These are phyloP conservation scores for Nothopassalora personata DNA, from an alignment of 2,329 filamentous ascomycete species.

Conservation along the genomic window DNA sequence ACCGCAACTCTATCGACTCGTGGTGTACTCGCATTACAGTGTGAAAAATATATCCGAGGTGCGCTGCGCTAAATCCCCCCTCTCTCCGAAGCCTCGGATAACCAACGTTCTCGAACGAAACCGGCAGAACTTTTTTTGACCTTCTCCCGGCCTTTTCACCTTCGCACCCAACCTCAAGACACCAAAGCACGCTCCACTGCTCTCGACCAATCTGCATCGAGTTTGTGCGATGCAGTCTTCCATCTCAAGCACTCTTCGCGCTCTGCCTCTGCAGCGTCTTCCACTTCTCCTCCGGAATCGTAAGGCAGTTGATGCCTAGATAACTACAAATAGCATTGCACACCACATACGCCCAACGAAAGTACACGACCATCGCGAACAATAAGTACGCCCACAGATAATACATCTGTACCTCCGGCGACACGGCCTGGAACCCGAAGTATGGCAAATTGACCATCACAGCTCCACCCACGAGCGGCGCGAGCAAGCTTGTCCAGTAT, in stretches of 20 bases:
- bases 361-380: slow-evolving; percentile 81
- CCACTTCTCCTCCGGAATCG: slow-evolving; percentile 54
- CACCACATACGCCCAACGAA: slow-evolving; percentile 85
- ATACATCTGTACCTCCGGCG: slow-evolving; percentile 58
- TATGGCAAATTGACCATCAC: slow-evolving; percentile 75
- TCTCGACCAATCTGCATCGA: too few relatives aligned
- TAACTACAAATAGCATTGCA: slow-evolving; percentile 88
- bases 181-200: too few relatives aligned
- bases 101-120: too few relatives aligned
- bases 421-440: slow-evolving; percentile 64
- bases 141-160: too few relatives aligned
- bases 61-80: too few relatives aligned
- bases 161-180: too few relatives aligned
- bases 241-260: background rate
- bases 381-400: slow-evolving; percentile 82
- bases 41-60: too few relatives aligned
- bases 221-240: too few relatives aligned
- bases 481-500: slow-evolving; percentile 89
- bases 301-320: slow-evolving; percentile 89
- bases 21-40: too few relatives aligned
- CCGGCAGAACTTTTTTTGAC: too few relatives aligned
- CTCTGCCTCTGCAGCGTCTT: slow-evolving; percentile 25
- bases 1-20: too few relatives aligned
- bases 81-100: too few relatives aligned
- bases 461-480: slow-evolving; percentile 79